Evolutionary conservation across 768 basidiomycete species (phyloP), one percentile per base, ranked within the genome.

Genomic region (Candolleomyces eurysporus): DNA sequence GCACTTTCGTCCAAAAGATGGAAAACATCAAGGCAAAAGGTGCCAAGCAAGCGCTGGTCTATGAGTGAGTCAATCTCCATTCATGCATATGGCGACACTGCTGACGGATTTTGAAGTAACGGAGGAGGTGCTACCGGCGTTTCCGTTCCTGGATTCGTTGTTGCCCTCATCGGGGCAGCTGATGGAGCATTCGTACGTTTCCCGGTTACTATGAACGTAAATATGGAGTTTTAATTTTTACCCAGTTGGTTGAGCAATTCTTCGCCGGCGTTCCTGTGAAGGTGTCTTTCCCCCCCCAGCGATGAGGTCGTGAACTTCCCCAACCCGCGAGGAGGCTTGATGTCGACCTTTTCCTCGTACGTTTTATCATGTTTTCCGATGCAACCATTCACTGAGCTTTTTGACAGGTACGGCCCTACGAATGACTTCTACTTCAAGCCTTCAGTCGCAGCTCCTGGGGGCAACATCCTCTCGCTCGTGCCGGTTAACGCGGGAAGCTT

Each of bases 371-470:
- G n/a, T 11, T 54, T 58, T 19, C 9, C 39, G 43, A 51, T 40
- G 31, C 48, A 9, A 26, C 13, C 17, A 13, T 22, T 22, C 63
- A 14, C 42, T 26, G 43, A 19, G 39, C 31, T 8, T 43, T 26
- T 50, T 22, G 22, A 54, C 13, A 79, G 79, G 54, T 85, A 82
- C 60, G 87, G 87, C 1, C 87, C 87, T 1, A 78, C 83, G 4
- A 82, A 85, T 66, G 86, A 88, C 66, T 75, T 85, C 63, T 79
- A 73, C 73, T 82, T 82, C 76, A 84, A 84, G 58, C 83, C 84
- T 10, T 75, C 82, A 11, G 68, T 86, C 56, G 73, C 82, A 31
- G 80, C 84, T 5, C 83, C 84, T 0, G 84, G 84, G 10, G 82
- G 82, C 0, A 78, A 80, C 66, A 82, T 83, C 53, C 65, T 83